Base-by-base conservation (phyloP, 805 yeast genomes). In the Saccharomycopsis sp. region DNA sequence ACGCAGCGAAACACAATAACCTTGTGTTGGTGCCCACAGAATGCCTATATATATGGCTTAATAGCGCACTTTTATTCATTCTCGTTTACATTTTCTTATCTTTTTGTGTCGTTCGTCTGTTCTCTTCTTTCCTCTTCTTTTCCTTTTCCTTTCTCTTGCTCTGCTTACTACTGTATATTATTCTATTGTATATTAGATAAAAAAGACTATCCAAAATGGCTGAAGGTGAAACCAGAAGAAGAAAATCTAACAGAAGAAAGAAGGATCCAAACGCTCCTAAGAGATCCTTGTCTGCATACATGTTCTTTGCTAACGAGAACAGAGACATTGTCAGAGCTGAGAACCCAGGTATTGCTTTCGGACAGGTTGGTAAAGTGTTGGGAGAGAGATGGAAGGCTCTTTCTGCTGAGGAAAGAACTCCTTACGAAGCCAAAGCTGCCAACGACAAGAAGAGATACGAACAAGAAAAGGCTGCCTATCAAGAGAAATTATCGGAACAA, bases 311-410 rank as follows among this genome's bases (percentile, higher is more conserved):
- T 67, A 91, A 90, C 73, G 97, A 91, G 71, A 88, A 89, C 82
- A 91, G 99, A 81, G 97, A 92, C 75, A 82, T 84, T 64, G 97
- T 94, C 66, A 85, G 96, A 74, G 85, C 92, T 62, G 98, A 91
- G 74, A 90, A 92, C 81, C 97, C 98, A 68, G 97, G 96, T 72
- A 88, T 91, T 67, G 77, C 91, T 50, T 94, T 94, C 70, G 99
- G 95, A 65, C 95, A 91, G 77, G 92, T 94, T 64, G 98, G 98
- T 71, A 90, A 87, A 75, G 74, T 90, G 62, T 83, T 94, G 69
- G 99, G 99, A 74, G 97, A 91, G 75, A 87, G 81, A 76, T 94
- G 99, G 99, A 91, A 90, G 83, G 89, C 91, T 62, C 79, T 94
- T 66, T 77, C 79, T 64, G 84, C 83, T 57, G 91, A 86, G 54